Evolutionary conservation across 305 asterid species (phyloP), one percentile per base, ranked within the genome.

Genomic region (Fraxinus platypoda): DNA sequence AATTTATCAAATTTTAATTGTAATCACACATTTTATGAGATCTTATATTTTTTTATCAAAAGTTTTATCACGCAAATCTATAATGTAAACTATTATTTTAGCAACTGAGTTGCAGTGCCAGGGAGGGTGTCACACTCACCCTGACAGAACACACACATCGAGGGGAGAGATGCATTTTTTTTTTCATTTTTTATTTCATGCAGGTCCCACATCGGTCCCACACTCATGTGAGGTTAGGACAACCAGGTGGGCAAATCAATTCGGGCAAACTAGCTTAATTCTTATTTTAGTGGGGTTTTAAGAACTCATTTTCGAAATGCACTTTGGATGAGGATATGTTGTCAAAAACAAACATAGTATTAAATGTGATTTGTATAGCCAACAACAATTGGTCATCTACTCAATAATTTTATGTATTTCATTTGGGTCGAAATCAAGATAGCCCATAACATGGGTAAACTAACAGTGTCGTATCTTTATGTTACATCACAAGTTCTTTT

Each of bases 301-400:
- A 25, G 73, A 64, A 64, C 34, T 25, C 17, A 25, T 3, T 25
- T 64, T 64, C 34, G 13, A 25, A 64, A 25, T 25, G 17, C 73
- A 64, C 7, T 64, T 25, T 23, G 73, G 31, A 64, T 9, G 19
- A 49, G 59, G 21, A 5, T 15, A 49, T 15, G 21, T 49, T 6
- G 33, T 9, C 17, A n/a, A 54, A 52, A 54, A 80, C 37, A 71
- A 54, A 80, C 37, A 71, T 46, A 34, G 68, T 46, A 80, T 71
- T 80, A 78, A 72, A 3, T 49, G 28, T 37, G 30, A 64, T 21
- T 35, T 26, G 38, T 37, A 23, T 66, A 30, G 82, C 54, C 77
- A 80, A 38, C 25, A 1, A 72, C 26, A 80, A 54, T 72, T 52
- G 57, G 66, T 33, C 28, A 12, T 3, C 54, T 15, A 43, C 15